Evolutionary conservation across 2,329 filamentous ascomycete genomes (phyloP).

Genomic region (Pseudohalonectria lignicola): DNA sequence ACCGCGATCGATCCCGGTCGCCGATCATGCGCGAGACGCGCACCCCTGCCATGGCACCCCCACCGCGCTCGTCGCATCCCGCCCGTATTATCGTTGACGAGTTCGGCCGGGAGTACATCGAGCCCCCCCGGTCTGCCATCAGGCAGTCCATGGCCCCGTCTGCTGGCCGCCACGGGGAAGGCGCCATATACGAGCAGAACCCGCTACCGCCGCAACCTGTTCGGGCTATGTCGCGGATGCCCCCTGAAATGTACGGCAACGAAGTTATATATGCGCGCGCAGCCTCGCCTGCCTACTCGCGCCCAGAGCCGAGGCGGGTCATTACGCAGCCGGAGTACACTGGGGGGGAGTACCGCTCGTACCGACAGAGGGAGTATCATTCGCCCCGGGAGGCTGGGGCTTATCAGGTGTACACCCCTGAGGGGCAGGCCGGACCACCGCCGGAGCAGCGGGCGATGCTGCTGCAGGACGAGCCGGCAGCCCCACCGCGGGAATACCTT

Average conservation of each 20-base stretch:
- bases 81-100: conserved; percentile 71
- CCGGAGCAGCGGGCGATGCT: conserved; percentile 17
- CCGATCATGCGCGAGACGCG: conserved; percentile 30
- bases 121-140: conserved; percentile 33
- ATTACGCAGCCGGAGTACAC: conserved; percentile 53
- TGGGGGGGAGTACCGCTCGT: conserved; percentile 38
- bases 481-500: conserved; percentile 36
- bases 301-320: conserved; percentile 42
- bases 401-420: conserved; percentile 34
- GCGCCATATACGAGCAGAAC: conserved; percentile 54
- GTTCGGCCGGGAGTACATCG: conserved; percentile 68
- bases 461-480: conserved; percentile 27
- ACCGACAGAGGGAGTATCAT: conserved; percentile 48
- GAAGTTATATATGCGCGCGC: conserved; percentile 35
- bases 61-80: conserved; percentile 35
- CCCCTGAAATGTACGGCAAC: conserved; percentile 39
- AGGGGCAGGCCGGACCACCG: too few relatives aligned
- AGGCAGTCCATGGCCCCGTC: conserved; percentile 44
- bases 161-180: conserved; percentile 13
- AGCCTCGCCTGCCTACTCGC: conserved; percentile 32
- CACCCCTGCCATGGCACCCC: conserved; percentile 37
- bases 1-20: conserved; percentile 35
- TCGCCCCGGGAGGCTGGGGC: conserved; percentile 30
- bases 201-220: conserved; percentile 28
- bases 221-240: conserved; percentile 38